phyloP scores from a whole-genome alignment of 192 early-diverging fungal genomes.

The Coemansia aciculifera region DNA sequence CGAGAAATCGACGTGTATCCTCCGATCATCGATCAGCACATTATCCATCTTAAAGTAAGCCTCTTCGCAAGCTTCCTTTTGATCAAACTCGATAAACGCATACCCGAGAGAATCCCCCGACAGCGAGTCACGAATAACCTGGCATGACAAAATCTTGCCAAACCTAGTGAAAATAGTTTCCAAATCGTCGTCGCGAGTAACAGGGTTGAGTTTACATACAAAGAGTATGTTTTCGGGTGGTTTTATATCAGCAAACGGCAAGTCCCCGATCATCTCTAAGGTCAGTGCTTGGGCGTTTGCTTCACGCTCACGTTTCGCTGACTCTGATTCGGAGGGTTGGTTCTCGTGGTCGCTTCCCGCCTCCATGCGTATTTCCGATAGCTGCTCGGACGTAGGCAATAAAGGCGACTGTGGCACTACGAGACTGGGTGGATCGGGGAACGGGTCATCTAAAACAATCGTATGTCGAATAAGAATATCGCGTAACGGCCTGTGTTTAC shows the following conservation, averaged over 20 bases:
- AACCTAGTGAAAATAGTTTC: constrained; percentile 92
- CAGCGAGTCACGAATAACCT: constrained; percentile 84
- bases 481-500: constrained; percentile 67
- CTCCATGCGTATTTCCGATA: constrained; percentile 71
- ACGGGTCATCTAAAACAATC: constrained; percentile 90
- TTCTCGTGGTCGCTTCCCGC: constrained; percentile 72
- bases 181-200: constrained; percentile 88
- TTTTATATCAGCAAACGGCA: constrained; percentile 95
- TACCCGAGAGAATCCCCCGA: constrained; percentile 85
- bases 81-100: constrained; percentile 95
- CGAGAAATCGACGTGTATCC: constrained; percentile 98
- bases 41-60: constrained; percentile 98
- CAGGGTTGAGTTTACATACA: constrained; percentile 91
- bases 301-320: constrained; percentile 65
- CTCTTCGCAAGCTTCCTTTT: constrained; percentile 83
- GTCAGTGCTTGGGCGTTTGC: constrained; percentile 88
- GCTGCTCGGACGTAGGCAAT: constrained; percentile 67
- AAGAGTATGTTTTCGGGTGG: constrained; percentile 97
- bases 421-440: constrained; percentile 75
- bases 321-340: constrained; percentile 57
- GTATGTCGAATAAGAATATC: constrained; percentile 93
- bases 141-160: constrained; percentile 85
- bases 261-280: constrained; percentile 95
- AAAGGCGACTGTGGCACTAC: constrained; percentile 69
- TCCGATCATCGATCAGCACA: constrained; percentile 91